These are phyloP conservation scores for Herpetomonas samuelpessoai DNA, from an alignment of 208 protist genomes.

Conservation along the genomic window DNA sequence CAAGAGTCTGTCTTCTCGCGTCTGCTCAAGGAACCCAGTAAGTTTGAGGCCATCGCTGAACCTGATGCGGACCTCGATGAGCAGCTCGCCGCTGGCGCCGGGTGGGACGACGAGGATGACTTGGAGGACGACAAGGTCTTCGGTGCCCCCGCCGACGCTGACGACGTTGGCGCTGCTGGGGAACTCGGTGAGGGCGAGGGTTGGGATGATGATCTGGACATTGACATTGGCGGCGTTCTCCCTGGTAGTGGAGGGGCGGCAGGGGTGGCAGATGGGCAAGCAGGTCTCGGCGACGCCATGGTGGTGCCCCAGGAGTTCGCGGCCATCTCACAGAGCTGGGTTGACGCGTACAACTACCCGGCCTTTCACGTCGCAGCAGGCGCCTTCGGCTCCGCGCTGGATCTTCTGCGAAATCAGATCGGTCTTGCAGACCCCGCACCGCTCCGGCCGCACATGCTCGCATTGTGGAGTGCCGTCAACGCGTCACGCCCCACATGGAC, in stretches of 20 bases:
- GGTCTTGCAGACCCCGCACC: slow-evolving; percentile 91
- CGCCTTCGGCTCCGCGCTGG: slow-evolving; percentile 92
- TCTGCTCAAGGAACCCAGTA: slow-evolving; percentile 61
- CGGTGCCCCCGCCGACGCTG: slow-evolving; percentile 12
- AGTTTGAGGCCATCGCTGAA: slow-evolving; percentile 36
- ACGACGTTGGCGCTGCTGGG: slow-evolving; percentile 4
- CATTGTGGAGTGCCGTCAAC: slow-evolving; percentile 76
- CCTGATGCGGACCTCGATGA: slow-evolving; percentile 26
- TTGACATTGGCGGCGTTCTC: slow-evolving; percentile 41
- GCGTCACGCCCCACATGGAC: slow-evolving; percentile 35
- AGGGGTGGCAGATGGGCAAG: slow-evolving; percentile 11
- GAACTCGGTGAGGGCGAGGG: slow-evolving; percentile 32
- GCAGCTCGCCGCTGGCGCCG: slow-evolving; percentile 29
- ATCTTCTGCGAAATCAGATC: slow-evolving; percentile 87
- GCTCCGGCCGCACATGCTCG: slow-evolving; percentile 87
- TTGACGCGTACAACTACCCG: slow-evolving; percentile 74
- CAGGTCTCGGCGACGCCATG: slow-evolving; percentile 9
- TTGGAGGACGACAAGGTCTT: slow-evolving; percentile 17
- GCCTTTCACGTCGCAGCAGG: slow-evolving; percentile 95
- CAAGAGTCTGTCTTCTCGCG: slow-evolving; percentile 76
- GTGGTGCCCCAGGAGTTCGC: slow-evolving; percentile 57
- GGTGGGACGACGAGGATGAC: slow-evolving; percentile 59
- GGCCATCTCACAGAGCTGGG: slow-evolving; percentile 75
- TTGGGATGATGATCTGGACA: slow-evolving; percentile 81
- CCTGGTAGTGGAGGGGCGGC: neutral